A percentile compares a stretch with the other conserved stretches of the same genome.
Evolutionary conservation across 495 filamentous ascomycete genomes (phyloP).

Genomic region (Chaetomium tenue): DNA sequence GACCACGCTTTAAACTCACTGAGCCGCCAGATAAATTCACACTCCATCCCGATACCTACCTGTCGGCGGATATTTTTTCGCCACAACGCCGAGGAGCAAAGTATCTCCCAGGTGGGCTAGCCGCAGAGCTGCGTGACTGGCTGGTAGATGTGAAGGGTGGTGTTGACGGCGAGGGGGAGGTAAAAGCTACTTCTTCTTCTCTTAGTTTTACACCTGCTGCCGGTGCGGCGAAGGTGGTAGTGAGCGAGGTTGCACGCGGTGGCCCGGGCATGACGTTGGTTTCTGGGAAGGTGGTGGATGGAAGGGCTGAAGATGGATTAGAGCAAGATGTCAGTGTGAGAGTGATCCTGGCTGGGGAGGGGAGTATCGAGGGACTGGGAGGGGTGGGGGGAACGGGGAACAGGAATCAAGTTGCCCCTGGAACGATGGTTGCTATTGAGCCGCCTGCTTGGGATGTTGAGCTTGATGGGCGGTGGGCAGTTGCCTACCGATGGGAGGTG

Average conservation of each 20-base stretch:
- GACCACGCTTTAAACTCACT: conserved; percentile 44
- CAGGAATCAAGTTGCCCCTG: conserved; percentile 22
- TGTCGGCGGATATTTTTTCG: conserved; percentile 43
- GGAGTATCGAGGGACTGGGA: conserved; percentile 21
- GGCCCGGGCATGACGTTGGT: conserved; percentile 29
- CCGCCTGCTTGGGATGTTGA: conserved; percentile 47
- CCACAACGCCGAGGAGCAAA: conserved; percentile 39
- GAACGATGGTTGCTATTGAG: conserved; percentile 39
- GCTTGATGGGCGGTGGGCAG: conserved; percentile 42
- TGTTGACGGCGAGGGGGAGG: conserved; percentile 20
- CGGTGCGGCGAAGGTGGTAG: conserved; percentile 23
- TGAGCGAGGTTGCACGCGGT: conserved; percentile 28
- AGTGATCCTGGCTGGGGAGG: conserved; percentile 44
- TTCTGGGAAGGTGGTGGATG: conserved; percentile 14
- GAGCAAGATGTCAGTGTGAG: not conserved
- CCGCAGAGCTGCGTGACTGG: conserved; percentile 47
- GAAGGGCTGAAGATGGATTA: not conserved
- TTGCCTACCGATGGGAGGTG: conserved; percentile 47
- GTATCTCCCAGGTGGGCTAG: conserved; percentile 46
- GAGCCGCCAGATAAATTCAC: conserved; percentile 26
- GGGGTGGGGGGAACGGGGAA: conserved; percentile 8
- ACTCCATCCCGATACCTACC: conserved; percentile 7
- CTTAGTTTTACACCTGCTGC: not conserved
- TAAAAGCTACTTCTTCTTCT: conserved; percentile 9
- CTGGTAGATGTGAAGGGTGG: conserved; percentile 44